Evolutionary conservation across 306 rosid species (phyloP), one percentile per base, ranked within the genome.

Genomic region (Cercis canadensis): DNA sequence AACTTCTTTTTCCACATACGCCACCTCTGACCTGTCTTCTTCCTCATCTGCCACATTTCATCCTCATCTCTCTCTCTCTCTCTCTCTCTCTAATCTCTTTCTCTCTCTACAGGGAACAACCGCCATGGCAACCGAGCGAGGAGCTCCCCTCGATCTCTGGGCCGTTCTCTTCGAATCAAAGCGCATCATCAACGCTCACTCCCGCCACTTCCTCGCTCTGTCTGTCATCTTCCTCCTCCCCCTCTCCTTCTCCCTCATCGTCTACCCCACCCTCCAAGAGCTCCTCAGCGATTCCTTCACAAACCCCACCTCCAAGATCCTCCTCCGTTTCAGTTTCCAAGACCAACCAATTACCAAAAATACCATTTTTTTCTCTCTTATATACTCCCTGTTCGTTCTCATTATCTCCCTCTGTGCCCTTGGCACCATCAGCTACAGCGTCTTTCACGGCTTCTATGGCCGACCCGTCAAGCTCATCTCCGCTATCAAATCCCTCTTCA

Each of bases 361-460:
- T 6, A 32, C 49, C 32, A 17, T 40, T 4, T 24, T 82, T 4
- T 50, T 81, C 46, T 16, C 53, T 44, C 55, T 78, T 33, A 21
- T 80, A 8, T 75, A 49, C 51, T 15, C 41, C 56, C n/a, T 81
- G 40, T 34, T 87, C 67, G 1, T 46, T 64, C 13, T 62, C 41
- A 5, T 75, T 52, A 56, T 79, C 66, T 73, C 91, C 34, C 70
- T 66, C 63, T 18, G 65, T n/a, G 87, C 89, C 4, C 6, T 68
- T 29, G 89, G 58, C 33, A 75, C 77, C 65, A 90, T 90, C 86
- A 81, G 85, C 59, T 79, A 73, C 63, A 83, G 86, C 55, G 85
- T 80, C 59, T 78, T 70, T 69, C 82, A 87, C 8, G 80, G 78
- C 19, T 87, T 83, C 78, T 78, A 81, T 15, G 84, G 70, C 50